Conservation (phyloP, 192 early-diverging fungal species). For the Coemansia sp. region DNA sequence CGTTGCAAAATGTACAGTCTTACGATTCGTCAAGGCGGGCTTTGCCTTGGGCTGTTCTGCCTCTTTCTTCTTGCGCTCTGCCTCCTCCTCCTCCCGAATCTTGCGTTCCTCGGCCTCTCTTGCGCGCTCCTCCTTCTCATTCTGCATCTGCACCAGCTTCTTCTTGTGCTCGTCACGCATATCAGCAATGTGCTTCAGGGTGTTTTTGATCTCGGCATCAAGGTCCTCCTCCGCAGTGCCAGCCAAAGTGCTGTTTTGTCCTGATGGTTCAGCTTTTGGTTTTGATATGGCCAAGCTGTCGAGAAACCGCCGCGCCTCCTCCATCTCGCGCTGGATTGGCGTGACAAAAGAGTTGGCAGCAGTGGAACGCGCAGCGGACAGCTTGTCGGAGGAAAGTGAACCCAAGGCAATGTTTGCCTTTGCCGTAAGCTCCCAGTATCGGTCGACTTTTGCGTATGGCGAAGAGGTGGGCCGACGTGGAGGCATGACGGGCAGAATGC, state of each 20-base stretch:
- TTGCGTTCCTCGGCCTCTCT: neutral
- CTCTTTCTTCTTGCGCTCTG: neutral
- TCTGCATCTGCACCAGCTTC: constrained; percentile 9
- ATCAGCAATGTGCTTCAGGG: constrained; percentile 24
- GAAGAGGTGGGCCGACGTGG: neutral
- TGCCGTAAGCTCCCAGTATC: constrained; percentile 16
- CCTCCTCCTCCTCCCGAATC: constrained; percentile 4
- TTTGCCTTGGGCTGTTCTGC: neutral
- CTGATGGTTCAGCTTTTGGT: neutral
- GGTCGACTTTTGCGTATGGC: constrained; percentile 13
- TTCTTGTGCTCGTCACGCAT: constrained; percentile 27
- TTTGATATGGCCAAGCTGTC: constrained; percentile 11
- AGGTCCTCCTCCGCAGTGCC: constrained; percentile 10
- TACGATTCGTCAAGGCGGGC: neutral
- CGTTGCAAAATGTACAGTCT: neutral
- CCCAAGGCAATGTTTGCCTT: constrained; percentile 8
- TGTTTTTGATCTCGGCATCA: constrained; percentile 8
- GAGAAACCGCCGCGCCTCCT: constrained; percentile 29
- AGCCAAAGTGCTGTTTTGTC: neutral
- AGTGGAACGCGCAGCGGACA: constrained; percentile 12
- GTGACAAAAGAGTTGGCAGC: constrained; percentile 26
- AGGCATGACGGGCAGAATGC: constrained; percentile 2
- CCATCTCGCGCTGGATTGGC: constrained; percentile 31
- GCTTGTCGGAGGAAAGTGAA: constrained; percentile 5
- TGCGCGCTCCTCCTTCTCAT: constrained; percentile 9